Evolutionary conservation across 768 basidiomycete species (phyloP).

Genomic region (Psilocybe azurescens): DNA sequence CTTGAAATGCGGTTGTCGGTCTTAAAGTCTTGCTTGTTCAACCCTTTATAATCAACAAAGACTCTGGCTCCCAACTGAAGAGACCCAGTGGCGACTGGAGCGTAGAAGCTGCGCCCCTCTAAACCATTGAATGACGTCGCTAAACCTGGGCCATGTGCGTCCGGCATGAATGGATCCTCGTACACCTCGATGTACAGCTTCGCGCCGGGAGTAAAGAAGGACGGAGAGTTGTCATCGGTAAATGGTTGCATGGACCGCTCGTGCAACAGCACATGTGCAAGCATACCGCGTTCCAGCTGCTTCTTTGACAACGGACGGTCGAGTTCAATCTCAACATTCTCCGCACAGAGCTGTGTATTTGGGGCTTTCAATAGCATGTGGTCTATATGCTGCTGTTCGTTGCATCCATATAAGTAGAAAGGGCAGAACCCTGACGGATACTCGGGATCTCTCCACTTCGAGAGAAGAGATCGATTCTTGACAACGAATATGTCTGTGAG

Average conservation of each 20-base stretch:
- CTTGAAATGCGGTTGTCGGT: conserved; percentile 1
- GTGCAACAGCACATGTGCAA: conserved; percentile 5
- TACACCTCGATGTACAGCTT: background rate
- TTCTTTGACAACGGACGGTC: background rate
- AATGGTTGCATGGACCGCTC: conserved; percentile 15
- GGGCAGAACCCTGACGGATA: conserved; percentile 36
- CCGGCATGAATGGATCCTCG: conserved; percentile 5
- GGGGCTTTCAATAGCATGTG: conserved; percentile 29
- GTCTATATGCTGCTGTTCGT: conserved; percentile 35
- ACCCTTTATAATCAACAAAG: conserved; percentile 4
- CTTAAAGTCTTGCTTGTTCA: conserved; percentile 11
- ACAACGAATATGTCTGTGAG: conserved; percentile 32
- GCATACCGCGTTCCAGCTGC: background rate
- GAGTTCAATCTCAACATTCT: background rate
- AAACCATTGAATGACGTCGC: background rate
- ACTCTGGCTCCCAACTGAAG: background rate
- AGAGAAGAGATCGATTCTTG: conserved; percentile 33
- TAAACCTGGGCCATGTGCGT: conserved; percentile 5
- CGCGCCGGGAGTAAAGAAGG: background rate
- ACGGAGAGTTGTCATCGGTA: conserved; percentile 2
- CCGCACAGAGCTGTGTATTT: conserved; percentile 4
- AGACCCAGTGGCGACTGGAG: conserved; percentile 1
- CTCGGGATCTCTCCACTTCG: conserved; percentile 30
- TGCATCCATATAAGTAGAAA: conserved; percentile 46
- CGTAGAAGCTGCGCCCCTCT: background rate